Evolutionary conservation across 495 filamentous ascomycete genomes (phyloP), one percentile per base, ranked within the genome.

Genomic region (Trichoderma virens): DNA sequence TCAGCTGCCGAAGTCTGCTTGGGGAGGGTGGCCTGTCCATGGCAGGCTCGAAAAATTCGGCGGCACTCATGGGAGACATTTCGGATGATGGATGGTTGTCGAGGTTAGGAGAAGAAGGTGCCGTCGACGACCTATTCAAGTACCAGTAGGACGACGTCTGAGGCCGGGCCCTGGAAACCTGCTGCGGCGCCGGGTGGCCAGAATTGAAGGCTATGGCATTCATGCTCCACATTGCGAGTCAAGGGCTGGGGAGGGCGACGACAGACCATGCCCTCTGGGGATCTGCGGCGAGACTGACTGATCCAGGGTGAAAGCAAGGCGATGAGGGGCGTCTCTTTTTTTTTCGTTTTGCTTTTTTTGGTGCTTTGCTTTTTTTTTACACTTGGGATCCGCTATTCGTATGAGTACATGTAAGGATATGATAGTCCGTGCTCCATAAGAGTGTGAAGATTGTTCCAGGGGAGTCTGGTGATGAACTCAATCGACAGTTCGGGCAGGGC

Each of bases 21-120:
- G 82, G 80, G 6, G 82, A 84, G 16, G 82, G 81, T 35, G 81
- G 82, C 41, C 78, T 79, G 64, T 83, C 79, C 54, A 83, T 71
- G 16, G 81, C 74, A 32, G 81, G 80, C 43, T 78, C 79, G 54
- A 84, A 66, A 54, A 77, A 64, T 41, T 71, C 72, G 66, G 66
- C 67, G 61, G 61, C 61, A 34, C 35, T 62, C 25, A 30, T 62
- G 25, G 51, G 27, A 56, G 51, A 30, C 51, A 56, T 56, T 56
- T 27, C 23, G 51, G 51, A 56, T 13, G 51, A 30, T 56, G 51
- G 11, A 16, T 31, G 7, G 51, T n/a, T n/a, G n/a, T 56, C 25
- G 51, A 30, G 51, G 13, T 56, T 56, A 30, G 51, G 51, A 56
- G 51, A 56, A 56, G 51, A 56, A 18, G 51, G 51, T 28, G 51